Evolutionary conservation across 2,329 filamentous ascomycete species (phyloP).

Genomic region (Ascosphaera acerosa): DNA sequence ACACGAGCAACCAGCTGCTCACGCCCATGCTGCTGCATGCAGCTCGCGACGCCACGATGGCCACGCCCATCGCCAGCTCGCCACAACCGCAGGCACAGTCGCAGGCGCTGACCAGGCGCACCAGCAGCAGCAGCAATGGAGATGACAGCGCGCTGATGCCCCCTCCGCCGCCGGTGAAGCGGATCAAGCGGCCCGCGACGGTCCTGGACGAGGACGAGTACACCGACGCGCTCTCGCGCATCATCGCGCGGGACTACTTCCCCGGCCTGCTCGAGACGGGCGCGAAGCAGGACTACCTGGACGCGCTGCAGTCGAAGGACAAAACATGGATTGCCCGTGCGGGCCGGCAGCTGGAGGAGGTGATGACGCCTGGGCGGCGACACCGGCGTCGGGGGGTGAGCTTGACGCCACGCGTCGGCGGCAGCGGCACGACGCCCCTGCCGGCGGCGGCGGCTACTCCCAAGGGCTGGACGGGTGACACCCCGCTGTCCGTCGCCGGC

Average conservation of each 20-base stretch:
- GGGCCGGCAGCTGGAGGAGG: constrained; percentile 41
- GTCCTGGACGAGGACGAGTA: constrained; percentile 89
- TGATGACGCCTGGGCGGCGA: constrained; percentile 53
- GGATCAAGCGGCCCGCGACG: constrained; percentile 70
- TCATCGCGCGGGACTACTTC: constrained; percentile 93
- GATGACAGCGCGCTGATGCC: constrained; percentile 44
- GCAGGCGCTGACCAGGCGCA: constrained; percentile 14
- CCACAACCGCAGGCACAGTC: too few species aligned
- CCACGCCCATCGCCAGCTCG: too few species aligned
- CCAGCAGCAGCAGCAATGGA: constrained; percentile 3
- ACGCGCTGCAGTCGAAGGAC: constrained; percentile 71
- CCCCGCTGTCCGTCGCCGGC: constrained; percentile 26
- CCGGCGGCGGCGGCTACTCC: constrained; percentile 29
- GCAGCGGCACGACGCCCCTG: neutral
- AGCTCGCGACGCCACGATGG: too few species aligned
- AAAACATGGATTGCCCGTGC: constrained; percentile 66
- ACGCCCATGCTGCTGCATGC: too few species aligned
- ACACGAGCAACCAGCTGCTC: too few species aligned
- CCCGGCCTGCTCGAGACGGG: constrained; percentile 69
- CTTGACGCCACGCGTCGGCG: constrained; percentile 9
- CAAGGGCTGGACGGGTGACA: constrained; percentile 40
- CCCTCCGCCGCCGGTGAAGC: constrained; percentile 59
- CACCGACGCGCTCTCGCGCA: constrained; percentile 68
- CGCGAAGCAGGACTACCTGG: constrained; percentile 73
- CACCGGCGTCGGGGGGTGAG: constrained; percentile 8